Conservation (phyloP, 2,329 filamentous ascomycete species). For the Emmonsiellopsis sp. region DNA sequence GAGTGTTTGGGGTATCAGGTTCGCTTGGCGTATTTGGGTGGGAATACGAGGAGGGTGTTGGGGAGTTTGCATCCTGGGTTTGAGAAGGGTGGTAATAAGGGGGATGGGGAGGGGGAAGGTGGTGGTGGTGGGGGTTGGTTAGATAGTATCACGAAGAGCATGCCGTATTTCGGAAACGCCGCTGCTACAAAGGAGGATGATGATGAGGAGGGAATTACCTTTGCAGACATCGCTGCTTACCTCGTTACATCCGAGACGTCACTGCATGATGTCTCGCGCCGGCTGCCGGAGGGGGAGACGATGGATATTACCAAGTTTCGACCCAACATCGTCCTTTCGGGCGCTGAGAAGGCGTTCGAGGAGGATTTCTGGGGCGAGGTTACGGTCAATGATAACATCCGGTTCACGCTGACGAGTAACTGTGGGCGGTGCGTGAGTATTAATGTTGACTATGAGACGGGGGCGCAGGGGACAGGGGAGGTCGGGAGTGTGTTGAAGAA, state of each 20-base stretch:
- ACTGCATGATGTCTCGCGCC: constrained; percentile 54
- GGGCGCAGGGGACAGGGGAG: constrained; percentile 48
- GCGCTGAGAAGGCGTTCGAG: constrained; percentile 49
- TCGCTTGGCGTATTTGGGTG: constrained; percentile 57
- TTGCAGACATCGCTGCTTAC: constrained; percentile 67
- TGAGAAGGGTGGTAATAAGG: constrained; percentile 12
- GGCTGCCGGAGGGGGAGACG: constrained; percentile 41
- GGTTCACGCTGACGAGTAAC: constrained; percentile 57
- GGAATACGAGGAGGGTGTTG: constrained; percentile 50
- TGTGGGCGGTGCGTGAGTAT: constrained; percentile 60
- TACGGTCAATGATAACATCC: constrained; percentile 27
- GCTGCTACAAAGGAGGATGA: background rate
- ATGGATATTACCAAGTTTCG: constrained; percentile 63
- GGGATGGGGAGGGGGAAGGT: background rate
- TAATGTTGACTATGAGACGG: constrained; percentile 63
- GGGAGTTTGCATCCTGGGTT: constrained; percentile 48
- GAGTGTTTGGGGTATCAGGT: constrained; percentile 54
- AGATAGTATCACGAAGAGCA: constrained; percentile 9
- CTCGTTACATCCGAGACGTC: constrained; percentile 64
- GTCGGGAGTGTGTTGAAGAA: constrained; percentile 58
- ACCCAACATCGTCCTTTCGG: constrained; percentile 62
- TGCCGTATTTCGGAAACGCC: constrained; percentile 4
- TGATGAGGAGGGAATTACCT: constrained; percentile 50
- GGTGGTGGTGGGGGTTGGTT: constrained; percentile 11
- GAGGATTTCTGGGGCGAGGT: constrained; percentile 67